phyloP scores from a whole-genome alignment of 768 basidiomycete species.

The Suillus subaureus region DNA sequence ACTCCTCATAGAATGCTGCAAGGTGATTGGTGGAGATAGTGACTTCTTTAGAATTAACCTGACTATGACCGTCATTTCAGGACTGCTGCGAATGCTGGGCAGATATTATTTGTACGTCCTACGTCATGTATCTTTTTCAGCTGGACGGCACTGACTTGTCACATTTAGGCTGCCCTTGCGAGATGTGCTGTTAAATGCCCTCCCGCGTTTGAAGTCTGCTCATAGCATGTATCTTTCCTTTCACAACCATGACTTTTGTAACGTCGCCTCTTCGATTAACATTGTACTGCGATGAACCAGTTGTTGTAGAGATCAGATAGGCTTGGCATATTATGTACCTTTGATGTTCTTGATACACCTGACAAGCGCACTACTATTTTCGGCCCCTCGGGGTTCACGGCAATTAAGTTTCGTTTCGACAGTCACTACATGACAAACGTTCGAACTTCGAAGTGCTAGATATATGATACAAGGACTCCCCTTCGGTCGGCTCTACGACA shows the following conservation, averaged over 20 bases:
- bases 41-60: neutral
- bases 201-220: neutral
- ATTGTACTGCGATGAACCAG: neutral
- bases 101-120: conserved; percentile 68
- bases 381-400: neutral
- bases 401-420: neutral
- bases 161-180: conserved; percentile 71
- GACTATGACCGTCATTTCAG: conserved; percentile 32
- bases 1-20: conserved; percentile 61
- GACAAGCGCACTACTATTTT: neutral
- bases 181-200: conserved; percentile 40
- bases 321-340: neutral
- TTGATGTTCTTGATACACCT: neutral
- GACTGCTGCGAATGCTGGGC: conserved; percentile 70
- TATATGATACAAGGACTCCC: too few relatives aligned
- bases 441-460: neutral
- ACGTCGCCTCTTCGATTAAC: neutral
- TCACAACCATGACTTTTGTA: neutral
- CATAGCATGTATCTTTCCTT: neutral
- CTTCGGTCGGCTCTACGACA: too few relatives aligned
- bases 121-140: neutral
- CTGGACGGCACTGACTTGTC: neutral
- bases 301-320: neutral
- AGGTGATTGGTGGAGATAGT: conserved; percentile 41
- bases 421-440: neutral